phyloP scores from a whole-genome alignment of 1,284 basidiomycete genomes.

The Anthracocystis walkeri region DNA sequence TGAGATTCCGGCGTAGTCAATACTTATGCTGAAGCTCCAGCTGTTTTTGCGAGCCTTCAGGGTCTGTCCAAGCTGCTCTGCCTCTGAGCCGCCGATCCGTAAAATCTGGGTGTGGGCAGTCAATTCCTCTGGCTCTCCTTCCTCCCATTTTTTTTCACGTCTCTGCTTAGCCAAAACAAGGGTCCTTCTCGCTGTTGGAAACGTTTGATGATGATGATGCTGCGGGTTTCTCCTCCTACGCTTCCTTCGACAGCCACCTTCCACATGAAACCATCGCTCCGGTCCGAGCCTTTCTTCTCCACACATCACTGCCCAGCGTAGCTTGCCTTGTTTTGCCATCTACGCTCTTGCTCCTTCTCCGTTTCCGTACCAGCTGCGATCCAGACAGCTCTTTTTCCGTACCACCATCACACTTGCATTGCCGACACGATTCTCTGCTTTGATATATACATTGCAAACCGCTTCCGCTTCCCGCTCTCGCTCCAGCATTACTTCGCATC shows the following conservation, averaged over 20 bases:
- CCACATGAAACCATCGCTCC: background rate
- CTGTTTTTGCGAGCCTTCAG: background rate
- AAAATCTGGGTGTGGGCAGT: slow-evolving; percentile 22
- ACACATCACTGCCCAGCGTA: background rate
- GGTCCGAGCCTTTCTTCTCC: background rate
- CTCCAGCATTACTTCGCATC: background rate
- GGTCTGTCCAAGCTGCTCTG: slow-evolving; percentile 1
- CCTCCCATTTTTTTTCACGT: background rate
- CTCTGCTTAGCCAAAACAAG: slow-evolving; percentile 22
- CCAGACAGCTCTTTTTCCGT: background rate
- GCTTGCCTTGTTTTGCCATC: background rate
- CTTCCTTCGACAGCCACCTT: slow-evolving; percentile 1
- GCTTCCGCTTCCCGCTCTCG: background rate
- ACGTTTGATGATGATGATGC: slow-evolving; percentile 4
- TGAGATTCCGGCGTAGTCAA: too few relatives aligned
- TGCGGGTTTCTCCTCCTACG: slow-evolving; percentile 2
- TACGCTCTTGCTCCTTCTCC: background rate
- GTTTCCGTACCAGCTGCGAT: background rate
- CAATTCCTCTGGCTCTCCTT: background rate
- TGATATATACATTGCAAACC: slow-evolving; percentile 14
- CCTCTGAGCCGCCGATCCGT: slow-evolving; percentile 22
- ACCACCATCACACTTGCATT: slow-evolving; percentile 2
- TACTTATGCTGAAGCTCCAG: too few relatives aligned
- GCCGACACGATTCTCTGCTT: slow-evolving; percentile 1
- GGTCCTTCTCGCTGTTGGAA: slow-evolving; percentile 2